These are phyloP conservation scores for Metschnikowia vanudenii DNA, from an alignment of 805 yeast genomes.

Conservation along the genomic window DNA sequence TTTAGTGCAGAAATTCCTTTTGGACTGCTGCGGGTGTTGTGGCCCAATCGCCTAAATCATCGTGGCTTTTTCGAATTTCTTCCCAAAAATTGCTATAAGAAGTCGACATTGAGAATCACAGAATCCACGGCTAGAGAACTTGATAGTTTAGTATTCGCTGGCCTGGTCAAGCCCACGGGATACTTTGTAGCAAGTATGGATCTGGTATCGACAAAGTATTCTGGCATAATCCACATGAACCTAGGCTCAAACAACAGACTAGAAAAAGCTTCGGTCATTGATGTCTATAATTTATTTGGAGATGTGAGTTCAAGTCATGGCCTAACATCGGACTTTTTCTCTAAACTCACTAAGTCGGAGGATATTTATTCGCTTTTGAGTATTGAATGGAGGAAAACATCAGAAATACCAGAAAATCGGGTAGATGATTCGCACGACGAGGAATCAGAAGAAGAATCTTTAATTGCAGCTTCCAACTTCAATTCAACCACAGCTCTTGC, in stretches of 20 bases:
- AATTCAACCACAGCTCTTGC: slow-evolving; percentile 25
- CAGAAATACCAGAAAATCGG: background rate
- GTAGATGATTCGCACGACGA: background rate
- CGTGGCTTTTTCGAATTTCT: slow-evolving; percentile 37
- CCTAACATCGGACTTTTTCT: slow-evolving; percentile 5
- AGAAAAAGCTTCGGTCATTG: slow-evolving; percentile 17
- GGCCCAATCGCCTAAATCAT: slow-evolving; percentile 38
- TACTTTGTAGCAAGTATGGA: slow-evolving; percentile 30
- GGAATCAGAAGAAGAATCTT: slow-evolving; percentile 7
- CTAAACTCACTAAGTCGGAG: slow-evolving; percentile 2
- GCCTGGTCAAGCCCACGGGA: slow-evolving; percentile 22
- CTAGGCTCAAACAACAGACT: slow-evolving; percentile 8
- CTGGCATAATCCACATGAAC: slow-evolving; percentile 30
- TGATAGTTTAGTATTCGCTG: slow-evolving; percentile 16
- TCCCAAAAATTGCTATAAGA: slow-evolving; percentile 25
- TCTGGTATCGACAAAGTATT: slow-evolving; percentile 27
- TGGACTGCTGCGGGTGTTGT: slow-evolving; percentile 25
- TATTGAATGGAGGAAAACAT: slow-evolving; percentile 6
- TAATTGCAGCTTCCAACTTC: slow-evolving; percentile 1
- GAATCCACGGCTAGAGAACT: slow-evolving; percentile 20
- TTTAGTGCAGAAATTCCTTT: slow-evolving; percentile 17
- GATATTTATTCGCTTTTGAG: slow-evolving; percentile 3
- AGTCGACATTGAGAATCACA: slow-evolving; percentile 27
- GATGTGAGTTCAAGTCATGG: slow-evolving; percentile 27
- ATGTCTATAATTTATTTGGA: slow-evolving; percentile 34